Base-by-base conservation (phyloP, 345 rosid genomes). In the Citrus australasica region DNA sequence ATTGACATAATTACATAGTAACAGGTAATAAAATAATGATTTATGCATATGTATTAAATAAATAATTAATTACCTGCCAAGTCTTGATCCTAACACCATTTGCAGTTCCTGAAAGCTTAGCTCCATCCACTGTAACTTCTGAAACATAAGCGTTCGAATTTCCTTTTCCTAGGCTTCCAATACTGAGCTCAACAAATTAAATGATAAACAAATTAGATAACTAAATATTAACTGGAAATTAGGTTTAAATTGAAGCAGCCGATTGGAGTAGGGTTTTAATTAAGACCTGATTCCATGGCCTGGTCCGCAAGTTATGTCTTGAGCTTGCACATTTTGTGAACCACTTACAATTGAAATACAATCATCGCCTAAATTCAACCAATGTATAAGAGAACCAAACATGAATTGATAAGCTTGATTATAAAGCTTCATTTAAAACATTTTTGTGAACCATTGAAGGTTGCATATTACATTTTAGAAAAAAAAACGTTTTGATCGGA, bases 31-130 rank as follows among this genome's bases (percentile, higher is more conserved):
- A 19, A 17, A 53, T 6, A 53, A 53, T 53, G 58, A 17, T 16
- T 53, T 17, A 17, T 46, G 16, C 51, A 17, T 4, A 17, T 53
- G 58, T 17, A 17, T 53, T 17, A 5, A 53, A 16, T 53, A 17
- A 53, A 0, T 53, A 53, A 17, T 4, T 53, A 53, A 53, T 53
- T 53, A 89, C 98, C 92, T 88, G 98, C 89, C 93, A 95, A 32
- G 98, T 93, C 85, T 95, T 95, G 82, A 95, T 92, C 83, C 98
- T 85, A 21, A 95, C 90, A 19, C 98, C 98, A 82, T 95, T 95
- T 46, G 83, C 72, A 21, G 98, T 92, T 42, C 91, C 89, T 28
- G 86, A 85, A 71, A 95, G 56, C 84, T 82, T 89, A 51, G 94
- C 98, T 68, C 92, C 86, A 79, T 89, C 80, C 4, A 95, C 89